Percentiles rank a stretch among this genome's conserved stretches.
Evolutionary conservation across 2,329 filamentous ascomycete species (phyloP).

Genomic region (Metarhizium robertsii): DNA sequence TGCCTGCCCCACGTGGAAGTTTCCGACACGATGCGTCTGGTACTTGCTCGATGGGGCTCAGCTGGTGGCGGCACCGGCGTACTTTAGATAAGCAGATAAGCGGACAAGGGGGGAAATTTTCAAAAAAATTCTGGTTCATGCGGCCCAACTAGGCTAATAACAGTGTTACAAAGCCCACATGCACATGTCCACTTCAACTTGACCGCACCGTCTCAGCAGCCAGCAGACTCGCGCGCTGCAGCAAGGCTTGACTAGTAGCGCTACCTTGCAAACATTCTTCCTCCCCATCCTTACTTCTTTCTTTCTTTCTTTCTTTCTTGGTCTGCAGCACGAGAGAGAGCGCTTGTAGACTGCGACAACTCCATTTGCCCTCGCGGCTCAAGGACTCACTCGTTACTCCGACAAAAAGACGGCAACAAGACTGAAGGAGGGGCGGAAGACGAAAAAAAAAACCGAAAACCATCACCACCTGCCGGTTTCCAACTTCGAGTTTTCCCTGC

Average conservation of each 20-base stretch:
- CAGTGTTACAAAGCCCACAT: no score
- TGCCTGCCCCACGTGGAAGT: no score
- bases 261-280: background rate
- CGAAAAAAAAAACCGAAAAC: background rate
- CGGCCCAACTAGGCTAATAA: background rate
- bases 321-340: no score
- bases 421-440: background rate
- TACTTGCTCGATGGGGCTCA: background rate
- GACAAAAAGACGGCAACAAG: background rate
- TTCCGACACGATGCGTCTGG: no score
- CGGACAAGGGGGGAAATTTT: background rate
- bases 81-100: conserved; percentile 1
- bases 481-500: no score
- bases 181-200: background rate
- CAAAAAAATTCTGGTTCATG: background rate
- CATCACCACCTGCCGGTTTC: background rate
- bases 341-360: no score
- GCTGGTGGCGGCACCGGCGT: background rate
- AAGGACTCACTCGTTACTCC: background rate
- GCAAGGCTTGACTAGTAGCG: background rate
- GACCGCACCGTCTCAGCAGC: no score
- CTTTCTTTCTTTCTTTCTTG: background rate
- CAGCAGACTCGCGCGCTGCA: background rate
- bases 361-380: no score
- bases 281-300: background rate